These are phyloP conservation scores for Urochloa ruziziensis DNA, from an alignment of 176 grass and related monocot genomes.

Conservation along the genomic window DNA sequence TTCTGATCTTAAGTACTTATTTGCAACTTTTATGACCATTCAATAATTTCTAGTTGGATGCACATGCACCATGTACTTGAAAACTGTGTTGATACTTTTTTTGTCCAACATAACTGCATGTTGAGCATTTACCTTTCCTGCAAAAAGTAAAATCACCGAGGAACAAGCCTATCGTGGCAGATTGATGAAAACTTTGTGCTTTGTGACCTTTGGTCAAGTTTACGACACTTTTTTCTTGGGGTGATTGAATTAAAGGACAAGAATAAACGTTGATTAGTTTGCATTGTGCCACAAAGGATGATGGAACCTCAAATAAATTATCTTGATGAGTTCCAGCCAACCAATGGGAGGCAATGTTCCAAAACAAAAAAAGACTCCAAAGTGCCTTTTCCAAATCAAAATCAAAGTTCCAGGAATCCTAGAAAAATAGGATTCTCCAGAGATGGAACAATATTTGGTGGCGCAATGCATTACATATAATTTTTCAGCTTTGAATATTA, in stretches of 20 bases:
- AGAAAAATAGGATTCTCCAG: constrained; percentile 25
- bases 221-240: constrained; percentile 14
- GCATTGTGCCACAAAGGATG: constrained; percentile 26
- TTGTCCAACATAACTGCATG: neutral
- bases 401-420: constrained; percentile 19
- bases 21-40: neutral
- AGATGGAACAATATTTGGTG: constrained; percentile 30
- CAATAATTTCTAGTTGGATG: constrained; percentile 5
- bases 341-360: constrained; percentile 32
- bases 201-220: constrained; percentile 24
- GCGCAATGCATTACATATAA: constrained; percentile 6
- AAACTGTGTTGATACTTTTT: neutral
- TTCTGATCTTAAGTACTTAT: constrained; percentile 11
- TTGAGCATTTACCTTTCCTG: constrained; percentile 1
- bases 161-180: neutral
- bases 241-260: constrained; percentile 23
- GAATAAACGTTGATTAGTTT: constrained; percentile 23
- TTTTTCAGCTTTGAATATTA: constrained; percentile 31
- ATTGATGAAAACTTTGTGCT: constrained; percentile 30
- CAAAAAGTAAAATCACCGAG: neutral
- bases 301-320: constrained; percentile 35
- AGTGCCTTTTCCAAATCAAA: constrained; percentile 45
- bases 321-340: constrained; percentile 35
- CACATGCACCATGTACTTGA: neutral
- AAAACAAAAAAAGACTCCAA: constrained; percentile 30